Evolutionary conservation across 2,329 filamentous ascomycete genomes (phyloP), one percentile per base, ranked within the genome.

Genomic region (Botrytis hyacinthi): DNA sequence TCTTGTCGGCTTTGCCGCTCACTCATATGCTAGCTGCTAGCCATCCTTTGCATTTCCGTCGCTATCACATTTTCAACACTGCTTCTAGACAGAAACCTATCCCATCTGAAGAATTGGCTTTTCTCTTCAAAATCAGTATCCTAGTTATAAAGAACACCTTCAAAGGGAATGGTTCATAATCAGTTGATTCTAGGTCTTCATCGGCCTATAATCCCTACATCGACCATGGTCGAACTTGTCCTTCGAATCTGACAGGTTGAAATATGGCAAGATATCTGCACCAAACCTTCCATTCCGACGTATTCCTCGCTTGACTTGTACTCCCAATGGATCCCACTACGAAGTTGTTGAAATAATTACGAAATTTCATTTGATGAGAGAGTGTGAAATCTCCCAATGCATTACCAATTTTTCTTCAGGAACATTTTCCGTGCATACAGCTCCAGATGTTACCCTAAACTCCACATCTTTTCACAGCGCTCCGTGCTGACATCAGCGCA

Each of bases 161-260:
- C 26, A 69, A 42, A 12, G 18, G 20, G 57, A 54, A 61, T 59
- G 18, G 14, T 59, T 29, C 61, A 59, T 29, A 26, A 68, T 72
- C 37, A 37, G 70, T 32, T 42, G 20, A 42, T 46, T 46, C 70
- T 40, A 54, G 35, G 18, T 54, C 22, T 32, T 32, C 37, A 42
- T 29, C 20, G 42, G 22, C 51, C 26, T n/a, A n/a, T 59, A 66
- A 37, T 32, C 62, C 40, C 20, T 59, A 59, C 70, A 26, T 35
- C n/a, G 46, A 16, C 44, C 65, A 54, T 68, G 26, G 26, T 68
- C 65, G 26, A 40, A 54, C 48, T 62, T 63, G 54, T 42, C 37
- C 35, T 48, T 69, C 44, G 57, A 40, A 54, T 68, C 57, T 40
- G 40, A 69, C 71, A 72, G 18, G 71, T 72, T 42, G 46, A 68